Evolutionary conservation across 768 basidiomycete genomes (phyloP).

Genomic region (Auriscalpium microsporum): DNA sequence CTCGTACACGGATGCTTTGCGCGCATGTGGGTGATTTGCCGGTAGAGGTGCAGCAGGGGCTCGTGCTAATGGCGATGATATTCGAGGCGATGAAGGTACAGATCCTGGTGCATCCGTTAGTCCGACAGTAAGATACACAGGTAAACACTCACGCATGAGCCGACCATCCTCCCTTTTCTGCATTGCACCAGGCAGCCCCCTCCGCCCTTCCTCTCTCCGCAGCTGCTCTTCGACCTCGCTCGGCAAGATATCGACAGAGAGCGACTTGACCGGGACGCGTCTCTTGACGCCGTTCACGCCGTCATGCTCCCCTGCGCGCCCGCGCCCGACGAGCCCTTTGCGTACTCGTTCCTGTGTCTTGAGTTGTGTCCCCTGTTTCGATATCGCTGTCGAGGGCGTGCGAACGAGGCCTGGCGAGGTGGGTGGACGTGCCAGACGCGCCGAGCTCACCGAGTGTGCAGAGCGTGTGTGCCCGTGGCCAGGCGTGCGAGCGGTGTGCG

Average conservation of each 20-base stretch:
- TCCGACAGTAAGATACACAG: neutral
- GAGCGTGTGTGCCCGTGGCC: conserved; percentile 51
- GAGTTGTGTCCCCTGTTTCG: conserved; percentile 9
- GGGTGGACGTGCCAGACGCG: conserved; percentile 71
- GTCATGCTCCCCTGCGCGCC: conserved; percentile 19
- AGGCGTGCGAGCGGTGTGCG: conserved; percentile 26
- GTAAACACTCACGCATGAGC: neutral
- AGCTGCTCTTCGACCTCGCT: conserved; percentile 29
- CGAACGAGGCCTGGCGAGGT: conserved; percentile 66
- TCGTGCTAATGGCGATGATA: conserved; percentile 38
- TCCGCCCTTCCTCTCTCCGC: conserved; percentile 2
- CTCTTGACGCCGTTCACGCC: conserved; percentile 12
- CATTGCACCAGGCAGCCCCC: conserved; percentile 7
- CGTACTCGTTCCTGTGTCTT: conserved; percentile 19
- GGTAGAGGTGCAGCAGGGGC: conserved; percentile 32
- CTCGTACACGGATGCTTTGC: conserved; percentile 63
- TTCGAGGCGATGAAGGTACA: conserved; percentile 3
- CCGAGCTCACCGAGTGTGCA: conserved; percentile 77
- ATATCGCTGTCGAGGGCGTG: conserved; percentile 29
- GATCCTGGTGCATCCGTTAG: neutral
- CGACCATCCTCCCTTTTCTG: conserved; percentile 1
- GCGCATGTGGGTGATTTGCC: conserved; percentile 65
- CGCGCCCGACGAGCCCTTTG: conserved; percentile 49
- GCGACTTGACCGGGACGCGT: conserved; percentile 35
- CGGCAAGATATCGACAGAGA: conserved; percentile 56